Conservation (phyloP, 305 asterid genomes). For the Solanum hybrid region DNA sequence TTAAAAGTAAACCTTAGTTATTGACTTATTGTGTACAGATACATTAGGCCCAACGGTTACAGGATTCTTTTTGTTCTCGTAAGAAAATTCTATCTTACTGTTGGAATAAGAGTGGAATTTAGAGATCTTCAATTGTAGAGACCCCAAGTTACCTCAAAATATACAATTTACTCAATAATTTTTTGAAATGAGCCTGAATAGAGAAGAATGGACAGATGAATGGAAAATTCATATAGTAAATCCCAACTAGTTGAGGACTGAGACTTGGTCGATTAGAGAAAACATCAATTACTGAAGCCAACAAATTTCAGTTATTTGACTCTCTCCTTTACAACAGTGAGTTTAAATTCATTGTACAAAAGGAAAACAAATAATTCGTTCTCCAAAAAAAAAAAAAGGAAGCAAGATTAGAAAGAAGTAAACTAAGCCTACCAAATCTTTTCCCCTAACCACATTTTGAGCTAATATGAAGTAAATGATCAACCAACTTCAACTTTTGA, state of each 20-base stretch:
- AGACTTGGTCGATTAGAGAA: neutral
- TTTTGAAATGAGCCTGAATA: neutral
- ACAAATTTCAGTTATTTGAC: neutral
- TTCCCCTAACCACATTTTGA: neutral
- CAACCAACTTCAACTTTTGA: neutral
- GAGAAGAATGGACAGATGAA: neutral
- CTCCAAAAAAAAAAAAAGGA: neutral
- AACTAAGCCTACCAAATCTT: neutral
- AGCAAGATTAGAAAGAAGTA: neutral
- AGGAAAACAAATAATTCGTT: neutral
- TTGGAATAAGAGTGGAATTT: neutral
- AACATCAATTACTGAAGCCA: neutral
- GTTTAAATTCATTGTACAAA: neutral
- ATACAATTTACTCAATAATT: neutral
- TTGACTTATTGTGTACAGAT: neutral
- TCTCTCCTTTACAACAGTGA: neutral
- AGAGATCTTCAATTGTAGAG: neutral
- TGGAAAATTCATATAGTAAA: neutral
- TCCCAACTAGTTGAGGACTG: neutral
- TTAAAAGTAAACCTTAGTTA: neutral
- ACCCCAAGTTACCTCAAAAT: neutral
- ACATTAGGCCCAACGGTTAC: neutral
- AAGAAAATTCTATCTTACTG: neutral
- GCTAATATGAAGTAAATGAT: neutral
- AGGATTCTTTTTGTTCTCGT: neutral